A percentile compares a stretch with the other conserved stretches of the same genome.
phyloP scores from a whole-genome alignment of 441 rosid genomes.

The Jatropha multifida region DNA sequence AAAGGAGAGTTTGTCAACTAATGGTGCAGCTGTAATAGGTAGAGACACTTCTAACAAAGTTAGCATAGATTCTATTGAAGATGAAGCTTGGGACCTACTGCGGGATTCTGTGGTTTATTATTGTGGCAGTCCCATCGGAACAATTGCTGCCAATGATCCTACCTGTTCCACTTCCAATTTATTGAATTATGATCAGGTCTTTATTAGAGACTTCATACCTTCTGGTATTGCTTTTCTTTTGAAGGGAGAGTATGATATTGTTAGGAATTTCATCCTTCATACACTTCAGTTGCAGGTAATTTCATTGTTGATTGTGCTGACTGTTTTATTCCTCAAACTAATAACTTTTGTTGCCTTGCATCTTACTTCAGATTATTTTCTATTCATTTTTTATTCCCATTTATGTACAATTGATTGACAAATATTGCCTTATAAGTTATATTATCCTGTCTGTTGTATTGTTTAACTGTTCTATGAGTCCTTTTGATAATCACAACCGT shows the following conservation, averaged over 20 bases:
- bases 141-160: slow-evolving; percentile 86
- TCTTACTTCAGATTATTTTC: not conserved
- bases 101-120: slow-evolving; percentile 63
- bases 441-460: not conserved
- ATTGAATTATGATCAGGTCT: slow-evolving; percentile 91
- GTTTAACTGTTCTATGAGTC: not conserved
- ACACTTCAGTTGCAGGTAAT: slow-evolving; percentile 91
- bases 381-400: not conserved
- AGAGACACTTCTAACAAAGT: slow-evolving; percentile 30
- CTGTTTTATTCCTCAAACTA: not conserved
- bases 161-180: slow-evolving; percentile 58
- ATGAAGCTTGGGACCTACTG: slow-evolving; percentile 87
- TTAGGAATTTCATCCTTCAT: slow-evolving; percentile 89
- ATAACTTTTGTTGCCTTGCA: not conserved
- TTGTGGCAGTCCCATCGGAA: slow-evolving; percentile 31
- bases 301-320: not conserved
- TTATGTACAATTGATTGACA: not conserved
- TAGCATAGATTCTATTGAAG: slow-evolving; percentile 52
- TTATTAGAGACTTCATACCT: slow-evolving; percentile 91
- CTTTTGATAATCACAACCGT: not conserved
- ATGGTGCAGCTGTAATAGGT: slow-evolving; percentile 24
- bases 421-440: not conserved
- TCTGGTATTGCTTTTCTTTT: slow-evolving; percentile 89
- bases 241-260: slow-evolving; percentile 92
- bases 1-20: slow-evolving; percentile 28